Percentiles rank a stretch among this genome's conserved stretches.
Evolutionary conservation across 306 rosid genomes (phyloP).

Genomic region (Vigna trinervia): DNA sequence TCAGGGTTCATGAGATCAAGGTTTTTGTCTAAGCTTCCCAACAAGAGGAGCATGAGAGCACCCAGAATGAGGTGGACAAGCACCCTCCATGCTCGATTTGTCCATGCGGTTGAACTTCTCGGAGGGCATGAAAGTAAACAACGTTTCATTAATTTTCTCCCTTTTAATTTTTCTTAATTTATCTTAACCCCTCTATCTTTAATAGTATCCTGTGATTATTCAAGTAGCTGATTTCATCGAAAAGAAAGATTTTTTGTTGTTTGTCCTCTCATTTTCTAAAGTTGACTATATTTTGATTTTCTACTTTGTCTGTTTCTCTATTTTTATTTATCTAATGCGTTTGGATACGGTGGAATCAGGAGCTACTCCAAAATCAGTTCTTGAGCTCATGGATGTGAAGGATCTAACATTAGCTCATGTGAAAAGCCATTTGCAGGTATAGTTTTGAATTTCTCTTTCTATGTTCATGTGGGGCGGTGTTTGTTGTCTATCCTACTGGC

Average conservation of each 20-base stretch:
- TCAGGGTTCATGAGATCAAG: constrained; percentile 81
- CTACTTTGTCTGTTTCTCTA: background rate
- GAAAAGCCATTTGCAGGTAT: constrained; percentile 95
- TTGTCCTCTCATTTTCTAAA: background rate
- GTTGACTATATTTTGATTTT: background rate
- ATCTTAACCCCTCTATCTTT: background rate
- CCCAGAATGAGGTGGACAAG: constrained; percentile 97
- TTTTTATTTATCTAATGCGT: constrained; percentile 28
- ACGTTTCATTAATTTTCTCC: constrained; percentile 12
- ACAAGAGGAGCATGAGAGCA: constrained; percentile 88
- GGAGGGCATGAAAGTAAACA: constrained; percentile 90
- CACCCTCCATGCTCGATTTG: constrained; percentile 89
- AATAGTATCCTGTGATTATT: background rate
- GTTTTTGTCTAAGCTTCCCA: constrained; percentile 72
- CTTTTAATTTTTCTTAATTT: background rate
- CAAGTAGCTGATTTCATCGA: background rate
- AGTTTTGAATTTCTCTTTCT: background rate
- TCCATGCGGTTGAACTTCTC: constrained; percentile 93
- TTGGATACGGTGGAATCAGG: constrained; percentile 58
- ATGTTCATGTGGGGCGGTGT: constrained; percentile 43
- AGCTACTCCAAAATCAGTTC: constrained; percentile 95
- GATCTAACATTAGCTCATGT: constrained; percentile 98
- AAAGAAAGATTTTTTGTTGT: background rate
- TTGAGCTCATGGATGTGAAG: constrained; percentile 97
- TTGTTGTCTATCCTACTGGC: constrained; percentile 42